phyloP scores from a whole-genome alignment of 257 asterid species.

The Solanum habrochaites region DNA sequence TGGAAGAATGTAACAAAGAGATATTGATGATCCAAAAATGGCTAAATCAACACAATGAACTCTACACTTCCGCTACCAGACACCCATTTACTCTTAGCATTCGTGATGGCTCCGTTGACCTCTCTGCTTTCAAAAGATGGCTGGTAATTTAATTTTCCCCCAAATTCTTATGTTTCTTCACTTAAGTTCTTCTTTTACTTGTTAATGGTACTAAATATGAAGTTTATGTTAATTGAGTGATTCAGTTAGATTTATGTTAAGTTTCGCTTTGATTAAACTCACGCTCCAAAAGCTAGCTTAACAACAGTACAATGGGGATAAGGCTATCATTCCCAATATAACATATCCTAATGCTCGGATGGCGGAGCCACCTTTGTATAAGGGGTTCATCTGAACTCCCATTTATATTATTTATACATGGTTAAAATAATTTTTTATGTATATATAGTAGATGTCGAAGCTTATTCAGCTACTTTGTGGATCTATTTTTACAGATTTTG shows the following conservation, averaged over 20 bases:
- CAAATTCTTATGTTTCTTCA: background rate
- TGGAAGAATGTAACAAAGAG: background rate
- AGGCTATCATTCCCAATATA: too few species aligned
- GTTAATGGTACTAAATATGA: background rate
- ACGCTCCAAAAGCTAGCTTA: background rate
- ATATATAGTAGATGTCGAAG: too few species aligned
- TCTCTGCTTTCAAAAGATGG: conserved; percentile 70
- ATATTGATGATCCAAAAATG: conserved; percentile 23
- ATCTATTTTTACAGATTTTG: too few species aligned
- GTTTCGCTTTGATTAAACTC: background rate
- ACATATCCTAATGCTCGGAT: too few species aligned
- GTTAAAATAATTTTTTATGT: too few species aligned
- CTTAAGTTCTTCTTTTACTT: background rate
- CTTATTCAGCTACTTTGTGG: rapidly evolving
- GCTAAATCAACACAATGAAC: conserved; percentile 42
- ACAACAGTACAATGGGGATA: too few species aligned
- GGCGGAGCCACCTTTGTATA: too few species aligned
- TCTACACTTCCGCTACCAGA: conserved; percentile 49
- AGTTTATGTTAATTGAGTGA: background rate
- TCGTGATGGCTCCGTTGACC: conserved; percentile 62
- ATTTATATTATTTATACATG: too few species aligned
- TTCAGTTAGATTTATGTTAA: background rate
- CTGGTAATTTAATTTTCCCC: conserved; percentile 29
- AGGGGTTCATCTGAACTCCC: too few species aligned
- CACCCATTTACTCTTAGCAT: conserved; percentile 68